Base-by-base conservation (phyloP, 306 rosid species). In the Cucumis melo region DNA sequence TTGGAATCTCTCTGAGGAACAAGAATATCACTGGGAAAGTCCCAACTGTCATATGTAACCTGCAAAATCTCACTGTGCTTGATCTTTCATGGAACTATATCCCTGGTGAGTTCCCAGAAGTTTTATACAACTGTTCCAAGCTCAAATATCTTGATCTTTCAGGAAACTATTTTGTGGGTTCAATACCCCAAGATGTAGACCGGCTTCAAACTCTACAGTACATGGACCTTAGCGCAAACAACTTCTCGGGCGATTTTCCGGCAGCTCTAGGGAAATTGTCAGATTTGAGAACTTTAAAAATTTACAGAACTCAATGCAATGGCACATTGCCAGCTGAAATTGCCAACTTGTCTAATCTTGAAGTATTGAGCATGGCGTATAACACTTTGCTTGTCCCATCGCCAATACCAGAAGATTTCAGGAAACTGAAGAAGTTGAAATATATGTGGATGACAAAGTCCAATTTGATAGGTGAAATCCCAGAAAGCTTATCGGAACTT, bases 221-320 rank as follows among this genome's bases (percentile, higher is more conserved):
- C 79, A 53, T 93, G 27, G 77, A 85, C 84, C 88, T 93, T 71
- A 77, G 82, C 53, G 88, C 76, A 36, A 93, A 93, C 87, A 84
- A 82, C 59, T 93, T 93, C 86, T 78, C 85, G 59, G 92, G 97
- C 7, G 82, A 87, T 12, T 42, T 93, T 39, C 93, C 98, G 17
- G 80, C 79, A 11, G 82, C 87, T 0, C 78, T 89, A 5, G 96
- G 98, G 11, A 85, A 64, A 16, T 54, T 93, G 15, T 9, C 72
- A 1, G 79, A 81, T 71, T 79, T 91, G 27, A 63, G 41, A 58
- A 57, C 80, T 5, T 61, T 91, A 42, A 0, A 46, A 41, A 84
- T 91, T 23, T 24, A 42, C 17, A 8, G 4, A 21, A 93, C 89
- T 81, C 56, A 79, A 72, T 83, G 91, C 80, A 82, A 88, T 74